A percentile compares a stretch with the other conserved stretches of the same genome.
Evolutionary conservation across 352 stramenopile species (phyloP).

Genomic region (Phytophthora hibernalis): DNA sequence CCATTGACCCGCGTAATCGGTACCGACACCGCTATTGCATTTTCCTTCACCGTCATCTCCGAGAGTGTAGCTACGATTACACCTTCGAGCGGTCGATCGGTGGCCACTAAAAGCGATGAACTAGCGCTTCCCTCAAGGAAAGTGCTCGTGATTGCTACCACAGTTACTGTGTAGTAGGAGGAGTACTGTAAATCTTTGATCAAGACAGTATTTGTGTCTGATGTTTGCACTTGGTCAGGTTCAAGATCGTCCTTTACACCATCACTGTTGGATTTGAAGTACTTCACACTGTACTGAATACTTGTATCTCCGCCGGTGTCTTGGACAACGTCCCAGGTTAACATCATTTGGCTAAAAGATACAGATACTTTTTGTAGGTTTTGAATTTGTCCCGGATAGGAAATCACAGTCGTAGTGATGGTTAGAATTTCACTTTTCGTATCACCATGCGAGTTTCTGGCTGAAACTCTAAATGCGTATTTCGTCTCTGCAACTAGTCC

Average conservation of each 20-base stretch:
- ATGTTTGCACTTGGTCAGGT: slow-evolving; percentile 3
- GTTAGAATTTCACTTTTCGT: slow-evolving; percentile 26
- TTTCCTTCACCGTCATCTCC: slow-evolving; percentile 40
- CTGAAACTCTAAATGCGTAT: slow-evolving; percentile 51
- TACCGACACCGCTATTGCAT: slow-evolving; percentile 32
- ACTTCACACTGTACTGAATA: slow-evolving; percentile 56
- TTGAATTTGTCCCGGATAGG: slow-evolving; percentile 40
- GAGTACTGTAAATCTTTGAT: slow-evolving; percentile 41
- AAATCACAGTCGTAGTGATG: slow-evolving; percentile 46
- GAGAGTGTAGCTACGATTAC: slow-evolving; percentile 30
- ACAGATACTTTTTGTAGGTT: slow-evolving; percentile 31
- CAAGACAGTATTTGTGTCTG: slow-evolving; percentile 13
- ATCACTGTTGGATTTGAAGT: slow-evolving; percentile 38
- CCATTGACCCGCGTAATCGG: slow-evolving; percentile 55
- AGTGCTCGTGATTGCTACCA: slow-evolving; percentile 44
- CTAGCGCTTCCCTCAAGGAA: slow-evolving; percentile 38
- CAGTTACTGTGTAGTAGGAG: slow-evolving; percentile 46
- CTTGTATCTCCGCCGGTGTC: slow-evolving; percentile 55
- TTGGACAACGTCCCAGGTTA: slow-evolving; percentile 46
- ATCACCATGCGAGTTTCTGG: slow-evolving; percentile 46
- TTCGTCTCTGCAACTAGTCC: slow-evolving; percentile 41
- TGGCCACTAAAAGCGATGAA: slow-evolving; percentile 32
- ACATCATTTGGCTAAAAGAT: slow-evolving; percentile 45
- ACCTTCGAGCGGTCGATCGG: slow-evolving; percentile 43
- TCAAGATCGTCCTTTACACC: slow-evolving; percentile 12